Conservation (phyloP, 345 rosid genomes). For the Leavenworthia alabamica region DNA sequence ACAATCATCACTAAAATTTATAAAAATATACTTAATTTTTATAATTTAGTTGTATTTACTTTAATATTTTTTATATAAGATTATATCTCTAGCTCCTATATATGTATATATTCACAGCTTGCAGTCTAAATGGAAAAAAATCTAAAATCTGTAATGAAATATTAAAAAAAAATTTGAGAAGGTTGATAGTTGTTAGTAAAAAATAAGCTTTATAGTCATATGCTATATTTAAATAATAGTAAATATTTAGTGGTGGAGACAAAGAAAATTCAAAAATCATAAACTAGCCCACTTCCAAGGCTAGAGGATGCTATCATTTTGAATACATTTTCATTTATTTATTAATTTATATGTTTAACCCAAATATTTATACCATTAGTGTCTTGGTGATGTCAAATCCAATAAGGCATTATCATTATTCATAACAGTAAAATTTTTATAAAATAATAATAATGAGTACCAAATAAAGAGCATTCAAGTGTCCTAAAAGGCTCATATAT, state of each 20-base stretch:
- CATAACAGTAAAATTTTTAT: not conserved
- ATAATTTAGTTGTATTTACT: too few species aligned
- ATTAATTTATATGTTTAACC: not conserved
- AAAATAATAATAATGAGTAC: not conserved
- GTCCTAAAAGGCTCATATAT: not conserved
- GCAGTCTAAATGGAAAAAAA: too few species aligned
- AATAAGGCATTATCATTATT: not conserved
- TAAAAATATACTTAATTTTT: too few species aligned
- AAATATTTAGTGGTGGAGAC: not conserved
- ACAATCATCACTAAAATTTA: too few species aligned
- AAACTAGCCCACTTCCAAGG: slow-evolving; percentile 16
- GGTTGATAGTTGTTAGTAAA: too few species aligned
- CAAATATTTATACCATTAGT: not conserved
- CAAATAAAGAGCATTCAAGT: slow-evolving; percentile 12
- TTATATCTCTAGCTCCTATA: too few species aligned
- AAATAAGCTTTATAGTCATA: too few species aligned
- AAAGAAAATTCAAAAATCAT: not conserved
- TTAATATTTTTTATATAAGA: too few species aligned
- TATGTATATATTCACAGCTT: too few species aligned
- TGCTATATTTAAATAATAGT: not conserved
- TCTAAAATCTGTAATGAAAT: too few species aligned
- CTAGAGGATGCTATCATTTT: slow-evolving; percentile 11
- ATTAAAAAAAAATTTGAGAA: too few species aligned
- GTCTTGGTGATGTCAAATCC: slow-evolving; percentile 17
- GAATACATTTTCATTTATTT: not conserved